Percentiles rank a stretch among this genome's conserved stretches.
Conservation (phyloP, 495 filamentous ascomycete genomes). For the Penicillium samsonianum region DNA sequence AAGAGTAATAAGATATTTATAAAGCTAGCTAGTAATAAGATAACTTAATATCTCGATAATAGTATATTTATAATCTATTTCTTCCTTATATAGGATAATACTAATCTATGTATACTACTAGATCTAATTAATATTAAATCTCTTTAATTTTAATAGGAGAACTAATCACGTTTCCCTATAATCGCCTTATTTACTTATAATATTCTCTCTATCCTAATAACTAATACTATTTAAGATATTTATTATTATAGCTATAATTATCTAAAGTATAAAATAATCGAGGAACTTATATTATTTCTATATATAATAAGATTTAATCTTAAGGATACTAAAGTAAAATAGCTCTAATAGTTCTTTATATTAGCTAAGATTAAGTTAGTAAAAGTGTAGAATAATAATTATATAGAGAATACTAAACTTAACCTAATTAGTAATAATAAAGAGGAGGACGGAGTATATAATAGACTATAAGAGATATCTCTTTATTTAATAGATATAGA, state of each 20-base stretch:
- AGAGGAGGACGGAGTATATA: not conserved
- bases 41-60: too few species aligned
- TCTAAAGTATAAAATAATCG: not conserved
- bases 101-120: too few species aligned
- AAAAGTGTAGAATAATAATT: not conserved
- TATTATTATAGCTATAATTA: not conserved
- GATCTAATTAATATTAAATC: too few species aligned
- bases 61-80: too few species aligned
- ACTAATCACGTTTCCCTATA: not conserved
- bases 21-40: not conserved
- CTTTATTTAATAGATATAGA: conserved; percentile 2
- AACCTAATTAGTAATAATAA: conserved; percentile 8
- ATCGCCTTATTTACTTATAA: not conserved
- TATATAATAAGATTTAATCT: conserved; percentile 1
- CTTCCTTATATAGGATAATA: too few species aligned
- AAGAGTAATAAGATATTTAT: not conserved
- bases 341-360: not conserved
- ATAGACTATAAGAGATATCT: not conserved
- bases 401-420: not conserved
- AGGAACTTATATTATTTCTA: too few species aligned
- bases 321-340: not conserved
- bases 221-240: conserved; percentile 3
- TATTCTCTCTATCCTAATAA: conserved; percentile 4
- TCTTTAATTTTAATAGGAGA: conserved; percentile 4
- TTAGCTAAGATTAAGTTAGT: not conserved